These are phyloP conservation scores for Centella asiatica DNA, from an alignment of 129 eudicot species.

Conservation along the genomic window DNA sequence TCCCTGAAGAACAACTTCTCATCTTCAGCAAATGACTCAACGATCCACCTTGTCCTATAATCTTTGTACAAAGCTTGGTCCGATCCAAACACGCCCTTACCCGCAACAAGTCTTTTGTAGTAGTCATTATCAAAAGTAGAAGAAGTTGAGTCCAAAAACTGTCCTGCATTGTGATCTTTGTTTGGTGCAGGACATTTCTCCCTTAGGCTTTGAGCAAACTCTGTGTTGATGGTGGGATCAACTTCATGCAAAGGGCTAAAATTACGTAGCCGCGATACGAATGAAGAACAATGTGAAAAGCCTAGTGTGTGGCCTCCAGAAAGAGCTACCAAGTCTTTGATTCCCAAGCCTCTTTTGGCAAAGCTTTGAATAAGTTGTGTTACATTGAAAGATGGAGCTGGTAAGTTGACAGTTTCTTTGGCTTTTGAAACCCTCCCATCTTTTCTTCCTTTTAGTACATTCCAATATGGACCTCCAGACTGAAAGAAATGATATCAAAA, in stretches of 20 bases:
- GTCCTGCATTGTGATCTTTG: slow-evolving; percentile 51
- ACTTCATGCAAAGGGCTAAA: slow-evolving; percentile 28
- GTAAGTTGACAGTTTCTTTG: slow-evolving; percentile 53
- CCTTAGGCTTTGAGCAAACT: slow-evolving; percentile 39
- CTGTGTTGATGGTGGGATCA: slow-evolving; percentile 51
- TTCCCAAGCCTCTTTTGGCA: slow-evolving; percentile 45
- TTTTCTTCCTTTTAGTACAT: slow-evolving; percentile 48
- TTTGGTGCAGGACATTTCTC: slow-evolving; percentile 51
- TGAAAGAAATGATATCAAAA: too few relatives aligned
- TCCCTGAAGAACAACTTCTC: slow-evolving; percentile 53
- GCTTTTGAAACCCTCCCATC: slow-evolving; percentile 44
- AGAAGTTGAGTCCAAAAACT: slow-evolving; percentile 60
- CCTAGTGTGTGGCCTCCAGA: slow-evolving; percentile 90
- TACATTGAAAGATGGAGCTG: slow-evolving; percentile 59
- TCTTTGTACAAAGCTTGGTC: slow-evolving; percentile 53
- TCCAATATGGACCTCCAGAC: slow-evolving; percentile 77
- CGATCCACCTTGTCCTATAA: slow-evolving; percentile 52
- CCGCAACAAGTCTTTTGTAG: slow-evolving; percentile 37
- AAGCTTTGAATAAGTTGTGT: slow-evolving; percentile 64
- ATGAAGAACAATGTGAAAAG: slow-evolving; percentile 83
- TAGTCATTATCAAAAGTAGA: slow-evolving; percentile 71
- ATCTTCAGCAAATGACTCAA: slow-evolving; percentile 55
- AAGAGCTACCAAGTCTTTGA: slow-evolving; percentile 67
- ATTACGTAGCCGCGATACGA: slow-evolving; percentile 42
- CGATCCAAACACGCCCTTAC: slow-evolving; percentile 64